Base-by-base conservation (phyloP, 2,329 filamentous ascomycete genomes). In the Calonectria naviculata region DNA sequence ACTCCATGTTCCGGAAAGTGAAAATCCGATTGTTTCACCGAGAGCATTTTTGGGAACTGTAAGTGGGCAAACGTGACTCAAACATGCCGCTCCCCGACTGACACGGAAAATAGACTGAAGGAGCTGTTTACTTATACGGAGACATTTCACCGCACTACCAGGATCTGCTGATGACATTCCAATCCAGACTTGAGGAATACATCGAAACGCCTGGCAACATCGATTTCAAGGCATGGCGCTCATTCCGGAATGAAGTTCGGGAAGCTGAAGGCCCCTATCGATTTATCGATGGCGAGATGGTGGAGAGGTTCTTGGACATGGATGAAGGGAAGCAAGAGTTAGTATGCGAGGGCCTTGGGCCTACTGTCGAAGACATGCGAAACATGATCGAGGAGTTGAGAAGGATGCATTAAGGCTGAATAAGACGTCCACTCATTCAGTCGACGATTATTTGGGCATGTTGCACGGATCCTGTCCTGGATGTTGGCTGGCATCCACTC, bases 281-380 rank as follows among this genome's bases (percentile, higher is more conserved):
- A 1, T 98, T 98, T 78, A 90, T 99, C 15, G 97, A 99, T 79
- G 97, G 96, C 0, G 96, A 98, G 81, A 86, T 98, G 78, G 87
- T 99, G 15, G 96, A 98, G 84, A 84, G 90, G 63, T 98, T 98
- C 80, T 82, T 98, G 75, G 92, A 95, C 73, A 85, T 94, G 73
- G 87, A 89, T 54, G 90, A 92, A 67, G 85, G 86, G 42, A 84
- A 84, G 46, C 91, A 92, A 82, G 85, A 84, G 75, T 81, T 84
- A 66, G 85, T 89, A 61, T 91, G 85, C 68, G 81, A 86, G 81
- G 91, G 85, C 60, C 87, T 88, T 74, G 93, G 86, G 66, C 91
- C 85, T 73, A 89, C 86, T 85, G 82, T 94, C 73, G 88, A 92
- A 82, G 80, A 91, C 85, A 88, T 93, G 83, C 85, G 91, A 60